These are phyloP conservation scores for Debaryomycetaceae sp. DNA, from an alignment of 1,139 yeast genomes.

Conservation along the genomic window DNA sequence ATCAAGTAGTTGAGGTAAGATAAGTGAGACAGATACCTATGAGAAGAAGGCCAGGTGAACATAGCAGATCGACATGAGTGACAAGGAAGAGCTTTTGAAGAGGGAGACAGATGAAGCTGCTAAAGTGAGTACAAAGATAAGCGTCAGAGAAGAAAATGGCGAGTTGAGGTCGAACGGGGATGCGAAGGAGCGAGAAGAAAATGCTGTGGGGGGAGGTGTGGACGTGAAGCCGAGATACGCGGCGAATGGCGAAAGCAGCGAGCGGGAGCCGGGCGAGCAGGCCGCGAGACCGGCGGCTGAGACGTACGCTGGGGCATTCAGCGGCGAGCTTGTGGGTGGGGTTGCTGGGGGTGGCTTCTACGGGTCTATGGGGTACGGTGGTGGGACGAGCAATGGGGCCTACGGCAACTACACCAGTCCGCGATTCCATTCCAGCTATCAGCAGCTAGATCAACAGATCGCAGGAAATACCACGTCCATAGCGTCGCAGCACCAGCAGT, in stretches of 20 bases:
- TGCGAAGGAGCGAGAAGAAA: background rate
- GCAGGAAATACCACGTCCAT: background rate
- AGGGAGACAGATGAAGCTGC: background rate
- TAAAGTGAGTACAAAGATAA: background rate
- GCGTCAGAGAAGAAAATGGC: background rate
- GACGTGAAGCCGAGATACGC: background rate
- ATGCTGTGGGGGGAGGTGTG: background rate
- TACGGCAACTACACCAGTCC: conserved; percentile 1
- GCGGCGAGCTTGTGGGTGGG: background rate
- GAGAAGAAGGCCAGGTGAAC: background rate
- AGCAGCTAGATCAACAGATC: conserved; percentile 1
- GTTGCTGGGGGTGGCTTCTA: background rate
- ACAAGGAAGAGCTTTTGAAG: background rate
- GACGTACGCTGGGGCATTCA: background rate
- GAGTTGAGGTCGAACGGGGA: background rate
- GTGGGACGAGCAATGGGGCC: background rate
- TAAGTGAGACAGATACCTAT: background rate
- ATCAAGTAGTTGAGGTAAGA: background rate
- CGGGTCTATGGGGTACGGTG: background rate
- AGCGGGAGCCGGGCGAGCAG: background rate
- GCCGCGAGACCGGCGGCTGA: background rate
- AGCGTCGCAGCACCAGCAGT: background rate
- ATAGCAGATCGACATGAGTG: background rate
- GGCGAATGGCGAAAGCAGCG: background rate
- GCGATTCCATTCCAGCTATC: conserved; percentile 1